These are phyloP conservation scores for Fragaria ananassa DNA, from an alignment of 306 rosid genomes.

Conservation along the genomic window DNA sequence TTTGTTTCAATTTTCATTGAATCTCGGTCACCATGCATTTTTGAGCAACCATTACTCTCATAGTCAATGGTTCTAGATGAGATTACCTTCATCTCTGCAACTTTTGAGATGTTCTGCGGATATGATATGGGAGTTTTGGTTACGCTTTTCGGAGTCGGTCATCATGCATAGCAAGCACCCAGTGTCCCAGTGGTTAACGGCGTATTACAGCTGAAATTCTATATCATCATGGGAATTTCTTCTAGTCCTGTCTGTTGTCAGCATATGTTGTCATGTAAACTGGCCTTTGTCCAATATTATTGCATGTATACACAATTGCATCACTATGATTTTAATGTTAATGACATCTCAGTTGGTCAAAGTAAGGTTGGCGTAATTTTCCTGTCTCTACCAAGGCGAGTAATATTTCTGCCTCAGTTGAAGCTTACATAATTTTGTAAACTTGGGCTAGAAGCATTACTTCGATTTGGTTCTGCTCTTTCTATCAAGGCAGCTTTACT, in stretches of 20 bases:
- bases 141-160: background rate
- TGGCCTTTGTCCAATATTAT: background rate
- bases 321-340: background rate
- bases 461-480: background rate
- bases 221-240: background rate
- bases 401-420: background rate
- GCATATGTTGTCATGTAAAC: slow-evolving; percentile 13
- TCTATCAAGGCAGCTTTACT: background rate
- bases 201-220: background rate
- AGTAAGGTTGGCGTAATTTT: background rate
- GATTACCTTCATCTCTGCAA: slow-evolving; percentile 3
- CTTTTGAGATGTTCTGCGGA: background rate
- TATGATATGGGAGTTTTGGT: slow-evolving; percentile 1
- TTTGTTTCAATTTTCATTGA: background rate
- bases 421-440: background rate
- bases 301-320: slow-evolving; percentile 8
- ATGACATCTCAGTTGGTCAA: background rate
- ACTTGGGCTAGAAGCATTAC: background rate
- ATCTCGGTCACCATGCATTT: slow-evolving; percentile 13
- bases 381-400: background rate
- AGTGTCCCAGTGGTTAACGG: background rate
- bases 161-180: slow-evolving; percentile 14
- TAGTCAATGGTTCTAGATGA: background rate
- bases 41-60: background rate
- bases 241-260: background rate